phyloP scores from a whole-genome alignment of 208 protist genomes.

The Herpetomonas samuelpessoai region DNA sequence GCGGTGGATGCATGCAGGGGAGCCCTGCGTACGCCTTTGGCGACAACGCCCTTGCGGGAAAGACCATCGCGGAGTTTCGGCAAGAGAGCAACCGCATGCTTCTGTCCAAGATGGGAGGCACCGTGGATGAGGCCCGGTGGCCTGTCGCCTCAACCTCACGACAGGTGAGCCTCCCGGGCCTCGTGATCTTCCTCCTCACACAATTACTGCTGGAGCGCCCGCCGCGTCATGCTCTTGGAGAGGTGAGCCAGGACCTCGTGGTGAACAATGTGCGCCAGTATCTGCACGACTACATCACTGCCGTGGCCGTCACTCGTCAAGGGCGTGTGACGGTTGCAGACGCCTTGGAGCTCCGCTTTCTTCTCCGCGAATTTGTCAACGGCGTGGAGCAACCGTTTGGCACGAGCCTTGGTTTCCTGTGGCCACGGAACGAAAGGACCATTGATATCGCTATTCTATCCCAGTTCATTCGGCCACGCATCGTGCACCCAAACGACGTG shows the following conservation, averaged over 20 bases:
- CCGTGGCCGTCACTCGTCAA: slow-evolving; percentile 58
- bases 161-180: slow-evolving; percentile 74
- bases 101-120: slow-evolving; percentile 83
- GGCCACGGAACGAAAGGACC: slow-evolving; percentile 75
- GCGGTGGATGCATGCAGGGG: slow-evolving; percentile 73
- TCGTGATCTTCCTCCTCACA: slow-evolving; percentile 80
- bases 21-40: slow-evolving; percentile 42
- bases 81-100: slow-evolving; percentile 76
- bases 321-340: slow-evolving; percentile 72
- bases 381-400: slow-evolving; percentile 87
- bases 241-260: slow-evolving; percentile 43
- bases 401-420: slow-evolving; percentile 76
- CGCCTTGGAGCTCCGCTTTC: slow-evolving; percentile 73
- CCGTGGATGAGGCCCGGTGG: slow-evolving; percentile 71
- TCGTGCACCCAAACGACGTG: slow-evolving; percentile 63
- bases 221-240: slow-evolving; percentile 31
- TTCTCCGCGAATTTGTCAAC: slow-evolving; percentile 84
- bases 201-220: slow-evolving; percentile 82
- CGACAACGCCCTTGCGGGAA: slow-evolving; percentile 7
- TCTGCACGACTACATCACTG: slow-evolving; percentile 84
- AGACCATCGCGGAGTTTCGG: slow-evolving; percentile 69
- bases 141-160: slow-evolving; percentile 56
- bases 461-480: slow-evolving; percentile 87
- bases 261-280: slow-evolving; percentile 74
- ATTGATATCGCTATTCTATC: slow-evolving; percentile 83